Evolutionary conservation across 192 early-diverging fungal genomes (phyloP).

Genomic region (Thoreauomyces humboldtii): DNA sequence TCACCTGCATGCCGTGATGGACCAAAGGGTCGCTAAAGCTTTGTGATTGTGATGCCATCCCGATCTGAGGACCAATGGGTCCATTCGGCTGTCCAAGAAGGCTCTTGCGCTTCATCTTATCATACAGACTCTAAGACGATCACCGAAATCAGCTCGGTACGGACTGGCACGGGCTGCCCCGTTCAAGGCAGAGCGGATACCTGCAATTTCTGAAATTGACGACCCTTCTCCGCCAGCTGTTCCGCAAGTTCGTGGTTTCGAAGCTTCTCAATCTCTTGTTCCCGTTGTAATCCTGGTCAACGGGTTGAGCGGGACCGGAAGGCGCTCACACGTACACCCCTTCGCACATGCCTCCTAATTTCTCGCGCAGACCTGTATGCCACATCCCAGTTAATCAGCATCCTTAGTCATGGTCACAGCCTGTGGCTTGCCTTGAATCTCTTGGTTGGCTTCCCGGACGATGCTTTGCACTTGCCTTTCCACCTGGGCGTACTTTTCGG

Average conservation of each 20-base stretch:
- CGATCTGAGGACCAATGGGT: too few relatives aligned
- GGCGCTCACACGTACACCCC: too few relatives aligned
- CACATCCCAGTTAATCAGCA: neutral
- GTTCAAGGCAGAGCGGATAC: conserved; percentile 13
- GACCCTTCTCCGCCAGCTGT: conserved; percentile 37
- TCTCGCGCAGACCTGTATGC: conserved; percentile 28
- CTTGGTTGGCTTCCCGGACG: conserved; percentile 46
- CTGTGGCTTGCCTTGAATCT: conserved; percentile 41
- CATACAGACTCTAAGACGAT: conserved; percentile 31
- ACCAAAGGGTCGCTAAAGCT: too few relatives aligned
- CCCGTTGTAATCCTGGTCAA: conserved; percentile 30
- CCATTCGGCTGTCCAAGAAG: conserved; percentile 20
- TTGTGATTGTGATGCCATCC: too few relatives aligned
- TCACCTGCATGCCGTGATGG: too few relatives aligned
- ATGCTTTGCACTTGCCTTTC: conserved; percentile 35
- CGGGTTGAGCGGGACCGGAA: too few relatives aligned
- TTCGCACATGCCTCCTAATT: conserved; percentile 15
- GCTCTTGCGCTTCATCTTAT: conserved; percentile 40
- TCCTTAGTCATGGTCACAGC: neutral
- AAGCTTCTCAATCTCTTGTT: conserved; percentile 37
- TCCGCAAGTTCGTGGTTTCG: conserved; percentile 39
- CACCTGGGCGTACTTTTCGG: conserved; percentile 35
- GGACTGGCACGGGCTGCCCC: neutral
- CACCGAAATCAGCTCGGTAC: neutral
- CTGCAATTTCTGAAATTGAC: conserved; percentile 47